A percentile compares a stretch with the other conserved stretches of the same genome.
Evolutionary conservation across 2,329 filamentous ascomycete species (phyloP).

Genomic region (Macrophomina phaseolina): DNA sequence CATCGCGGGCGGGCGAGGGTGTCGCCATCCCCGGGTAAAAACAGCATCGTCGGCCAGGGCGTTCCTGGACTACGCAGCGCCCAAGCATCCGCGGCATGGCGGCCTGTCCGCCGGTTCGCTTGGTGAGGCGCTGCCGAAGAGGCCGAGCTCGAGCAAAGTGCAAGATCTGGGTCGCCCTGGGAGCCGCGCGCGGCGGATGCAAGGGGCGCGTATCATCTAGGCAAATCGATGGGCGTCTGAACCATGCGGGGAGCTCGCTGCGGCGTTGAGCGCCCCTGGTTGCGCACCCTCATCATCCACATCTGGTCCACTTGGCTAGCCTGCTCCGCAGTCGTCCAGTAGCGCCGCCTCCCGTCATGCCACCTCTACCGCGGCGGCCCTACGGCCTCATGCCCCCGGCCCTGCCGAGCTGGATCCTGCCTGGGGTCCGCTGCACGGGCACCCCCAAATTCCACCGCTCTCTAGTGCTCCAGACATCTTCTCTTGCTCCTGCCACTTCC

Average conservation of each 20-base stretch:
- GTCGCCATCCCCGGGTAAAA: background rate
- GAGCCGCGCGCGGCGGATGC: background rate
- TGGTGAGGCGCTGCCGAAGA: background rate
- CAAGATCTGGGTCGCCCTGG: background rate
- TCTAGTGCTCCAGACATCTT: background rate
- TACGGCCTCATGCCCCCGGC: background rate
- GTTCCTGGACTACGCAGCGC: background rate
- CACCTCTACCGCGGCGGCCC: background rate
- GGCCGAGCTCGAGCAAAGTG: background rate
- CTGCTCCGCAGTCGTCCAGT: background rate
- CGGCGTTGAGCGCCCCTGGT: too few species aligned
- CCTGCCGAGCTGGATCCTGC: too few species aligned
- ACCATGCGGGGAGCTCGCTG: too few species aligned
- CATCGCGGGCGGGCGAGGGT: background rate
- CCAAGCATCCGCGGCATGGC: background rate
- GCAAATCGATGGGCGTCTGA: background rate
- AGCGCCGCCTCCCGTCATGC: background rate
- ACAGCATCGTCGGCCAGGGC: background rate
- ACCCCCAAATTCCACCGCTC: too few species aligned
- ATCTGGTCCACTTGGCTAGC: background rate
- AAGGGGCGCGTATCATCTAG: conserved; percentile 1
- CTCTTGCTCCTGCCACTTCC: background rate
- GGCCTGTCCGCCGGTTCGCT: background rate
- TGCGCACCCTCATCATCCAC: too few species aligned
- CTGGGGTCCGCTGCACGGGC: too few species aligned